These are phyloP conservation scores for Holtermanniella nyarrowii DNA, from an alignment of 768 basidiomycete genomes.

Conservation along the genomic window DNA sequence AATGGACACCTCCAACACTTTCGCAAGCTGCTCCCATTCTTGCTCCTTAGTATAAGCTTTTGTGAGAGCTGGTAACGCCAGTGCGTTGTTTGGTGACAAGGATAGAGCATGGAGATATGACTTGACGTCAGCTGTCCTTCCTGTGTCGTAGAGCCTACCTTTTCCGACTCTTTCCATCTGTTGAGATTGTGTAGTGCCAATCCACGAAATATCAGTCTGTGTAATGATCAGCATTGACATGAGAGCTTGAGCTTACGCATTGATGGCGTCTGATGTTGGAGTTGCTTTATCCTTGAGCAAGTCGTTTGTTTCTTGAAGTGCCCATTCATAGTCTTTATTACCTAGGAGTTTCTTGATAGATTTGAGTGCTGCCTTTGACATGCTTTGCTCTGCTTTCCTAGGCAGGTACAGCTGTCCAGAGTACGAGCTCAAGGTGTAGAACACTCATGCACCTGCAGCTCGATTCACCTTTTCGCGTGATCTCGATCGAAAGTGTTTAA, in stretches of 20 bases:
- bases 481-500: too few species aligned
- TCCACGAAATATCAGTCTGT: conserved; percentile 75
- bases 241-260: not conserved
- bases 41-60: conserved; percentile 33
- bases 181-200: conserved; percentile 67
- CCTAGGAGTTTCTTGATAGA: conserved; percentile 29
- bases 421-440: too few species aligned
- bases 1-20: conserved; percentile 49
- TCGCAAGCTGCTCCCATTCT: conserved; percentile 16
- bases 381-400: not conserved
- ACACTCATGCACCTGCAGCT: too few species aligned
- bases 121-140: conserved; percentile 42
- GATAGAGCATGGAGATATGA: conserved; percentile 67
- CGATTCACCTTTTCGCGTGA: too few species aligned
- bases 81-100: conserved; percentile 55
- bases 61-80: conserved; percentile 49
- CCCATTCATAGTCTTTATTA: conserved; percentile 20
- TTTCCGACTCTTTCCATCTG: conserved; percentile 64
- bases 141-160: conserved; percentile 49
- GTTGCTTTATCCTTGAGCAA: conserved; percentile 12
- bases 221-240: not conserved
- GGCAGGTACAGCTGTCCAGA: too few species aligned
- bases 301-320: conserved; percentile 22
- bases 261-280: not conserved
- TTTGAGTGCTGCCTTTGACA: conserved; percentile 29